phyloP scores from a whole-genome alignment of 345 rosid genomes.

The Cardamine resedifolia region DNA sequence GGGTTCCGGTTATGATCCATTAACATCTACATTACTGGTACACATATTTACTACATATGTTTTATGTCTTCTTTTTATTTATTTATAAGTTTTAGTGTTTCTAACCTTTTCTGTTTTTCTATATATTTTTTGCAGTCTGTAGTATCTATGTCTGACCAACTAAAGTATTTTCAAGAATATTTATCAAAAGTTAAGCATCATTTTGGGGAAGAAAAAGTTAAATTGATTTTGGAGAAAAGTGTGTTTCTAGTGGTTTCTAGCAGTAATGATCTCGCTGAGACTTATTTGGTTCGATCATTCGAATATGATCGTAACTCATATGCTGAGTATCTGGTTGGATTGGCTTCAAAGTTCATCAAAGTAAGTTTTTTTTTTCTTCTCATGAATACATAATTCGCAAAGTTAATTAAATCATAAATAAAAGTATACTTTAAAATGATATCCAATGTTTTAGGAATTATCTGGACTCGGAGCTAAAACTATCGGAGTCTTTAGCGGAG shows the following conservation, averaged over 20 bases:
- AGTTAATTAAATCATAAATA: neutral
- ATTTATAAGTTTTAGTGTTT: neutral
- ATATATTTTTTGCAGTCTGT: slow-evolving; percentile 1
- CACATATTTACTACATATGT: neutral
- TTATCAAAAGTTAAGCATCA: slow-evolving; percentile 20
- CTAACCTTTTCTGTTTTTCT: neutral
- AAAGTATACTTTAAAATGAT: neutral
- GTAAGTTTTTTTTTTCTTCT: neutral
- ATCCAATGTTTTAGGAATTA: slow-evolving; percentile 11
- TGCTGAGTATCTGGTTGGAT: slow-evolving; percentile 16
- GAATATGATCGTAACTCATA: slow-evolving; percentile 19
- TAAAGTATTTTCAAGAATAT: slow-evolving; percentile 33
- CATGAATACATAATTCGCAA: neutral
- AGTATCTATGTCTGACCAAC: slow-evolving; percentile 31
- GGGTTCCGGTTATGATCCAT: slow-evolving; percentile 37
- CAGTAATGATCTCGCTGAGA: slow-evolving; percentile 35
- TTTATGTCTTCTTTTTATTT: neutral
- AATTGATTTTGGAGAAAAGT: slow-evolving; percentile 29
- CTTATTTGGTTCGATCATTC: slow-evolving; percentile 12
- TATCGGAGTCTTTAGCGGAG: slow-evolving; percentile 31
- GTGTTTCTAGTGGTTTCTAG: slow-evolving; percentile 35
- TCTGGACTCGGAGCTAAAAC: slow-evolving; percentile 14
- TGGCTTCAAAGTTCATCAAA: slow-evolving; percentile 25
- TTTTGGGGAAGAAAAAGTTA: slow-evolving; percentile 32
- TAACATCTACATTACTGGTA: slow-evolving; percentile 33